Conservation (phyloP, 2,329 filamentous ascomycete species). For the Pestalotiopsis sp. region DNA sequence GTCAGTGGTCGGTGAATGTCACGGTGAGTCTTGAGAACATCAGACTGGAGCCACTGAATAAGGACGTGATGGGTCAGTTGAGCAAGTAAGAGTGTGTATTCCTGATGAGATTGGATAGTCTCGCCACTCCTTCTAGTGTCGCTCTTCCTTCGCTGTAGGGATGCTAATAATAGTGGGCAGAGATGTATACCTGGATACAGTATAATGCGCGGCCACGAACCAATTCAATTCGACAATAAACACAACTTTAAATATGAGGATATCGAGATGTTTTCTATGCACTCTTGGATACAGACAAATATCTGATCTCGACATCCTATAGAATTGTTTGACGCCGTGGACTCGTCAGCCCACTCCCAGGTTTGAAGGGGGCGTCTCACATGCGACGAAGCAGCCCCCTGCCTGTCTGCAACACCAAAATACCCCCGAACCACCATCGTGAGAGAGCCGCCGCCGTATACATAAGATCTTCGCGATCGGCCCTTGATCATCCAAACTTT, state of each 20-base stretch:
- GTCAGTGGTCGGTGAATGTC: not conserved
- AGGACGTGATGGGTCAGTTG: too few relatives aligned
- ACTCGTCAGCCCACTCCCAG: not conserved
- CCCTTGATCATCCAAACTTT: constrained; percentile 3
- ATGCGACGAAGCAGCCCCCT: not conserved
- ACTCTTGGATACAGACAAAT: too few relatives aligned
- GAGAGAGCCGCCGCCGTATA: not conserved
- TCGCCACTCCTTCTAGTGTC: too few relatives aligned
- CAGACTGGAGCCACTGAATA: not conserved
- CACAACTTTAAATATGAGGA: not conserved
- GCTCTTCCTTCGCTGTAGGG: too few relatives aligned
- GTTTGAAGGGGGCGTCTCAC: constrained; percentile 13
- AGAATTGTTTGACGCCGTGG: not conserved
- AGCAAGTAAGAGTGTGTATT: too few relatives aligned
- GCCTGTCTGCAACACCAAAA: constrained; percentile 8
- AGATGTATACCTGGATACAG: too few relatives aligned
- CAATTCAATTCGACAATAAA: too few relatives aligned
- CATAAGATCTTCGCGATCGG: constrained; percentile 9
- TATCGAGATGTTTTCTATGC: not conserved
- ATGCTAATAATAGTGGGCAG: too few relatives aligned
- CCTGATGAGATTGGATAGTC: too few relatives aligned
- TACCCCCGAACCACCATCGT: not conserved
- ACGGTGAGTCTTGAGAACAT: not conserved
- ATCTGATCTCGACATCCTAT: not conserved
- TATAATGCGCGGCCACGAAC: too few relatives aligned